Base-by-base conservation (phyloP, 345 rosid species). In the Bruguiera sexangula region DNA sequence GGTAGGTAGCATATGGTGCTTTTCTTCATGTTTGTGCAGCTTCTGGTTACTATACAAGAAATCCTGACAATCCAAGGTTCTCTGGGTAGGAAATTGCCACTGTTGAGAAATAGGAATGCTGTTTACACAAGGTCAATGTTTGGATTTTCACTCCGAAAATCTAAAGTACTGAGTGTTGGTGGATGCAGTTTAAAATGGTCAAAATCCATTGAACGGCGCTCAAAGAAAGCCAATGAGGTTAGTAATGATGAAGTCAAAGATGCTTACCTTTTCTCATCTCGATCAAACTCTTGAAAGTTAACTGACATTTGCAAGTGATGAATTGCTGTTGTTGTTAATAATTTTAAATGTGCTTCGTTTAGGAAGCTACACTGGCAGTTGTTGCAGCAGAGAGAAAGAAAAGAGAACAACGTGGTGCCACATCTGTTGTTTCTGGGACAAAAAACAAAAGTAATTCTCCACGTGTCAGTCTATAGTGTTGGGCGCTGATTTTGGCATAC, bases 111-210 rank as follows among this genome's bases (percentile, higher is more conserved):
- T 82, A 88, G 96, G 81, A 89, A 88, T 59, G 78, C 98, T 15
- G 77, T 90, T 64, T 95, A 92, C 82, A 87, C 87, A 63, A 86
- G 96, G 82, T 92, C 99, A 74, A 83, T 68, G 59, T 89, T 83
- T 82, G 98, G 97, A 48, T 89, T 83, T 78, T 92, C 99, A 24
- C 95, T 92, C 74, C 75, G 83, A 73, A 92, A 87, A 81, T 88
- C 96, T 62, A 90, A 95, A 87, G 96, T 95, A 36, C 73, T 89
- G 72, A 86, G 98, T 81, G 84, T 95, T 75, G 96, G 90, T 39
- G 96, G 99, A 52, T 78, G 94, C 52, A 91, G 89, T 82, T 84
- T 95, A 78, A 95, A 88, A 80, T 94, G 97, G 99, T 94, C 97
- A 67, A 85, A 91, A 83, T 91, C 97, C 71, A 89, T 91, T 60